Evolutionary conservation across 768 basidiomycete genomes (phyloP).

Genomic region (Xanthoconium stramineum): DNA sequence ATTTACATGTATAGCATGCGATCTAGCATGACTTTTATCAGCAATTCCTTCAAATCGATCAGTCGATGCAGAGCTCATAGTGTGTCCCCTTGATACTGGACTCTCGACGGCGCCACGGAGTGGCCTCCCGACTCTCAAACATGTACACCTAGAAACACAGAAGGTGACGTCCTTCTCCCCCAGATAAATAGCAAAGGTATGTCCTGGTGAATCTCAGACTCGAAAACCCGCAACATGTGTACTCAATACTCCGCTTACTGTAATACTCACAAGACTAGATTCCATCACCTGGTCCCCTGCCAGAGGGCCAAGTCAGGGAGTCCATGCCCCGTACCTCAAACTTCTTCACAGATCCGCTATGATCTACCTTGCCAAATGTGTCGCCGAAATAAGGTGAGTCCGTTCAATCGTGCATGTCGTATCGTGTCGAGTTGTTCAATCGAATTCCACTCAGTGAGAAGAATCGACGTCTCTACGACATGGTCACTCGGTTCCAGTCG

Average conservation of each 20-base stretch:
- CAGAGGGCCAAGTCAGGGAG: not conserved
- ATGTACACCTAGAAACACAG: slow-evolving; percentile 1
- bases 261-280: not conserved
- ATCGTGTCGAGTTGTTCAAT: not conserved
- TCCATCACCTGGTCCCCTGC: not conserved
- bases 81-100: slow-evolving; percentile 3
- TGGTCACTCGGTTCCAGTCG: not conserved
- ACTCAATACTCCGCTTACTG: slow-evolving; percentile 7
- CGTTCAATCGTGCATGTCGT: not conserved
- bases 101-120: slow-evolving; percentile 8
- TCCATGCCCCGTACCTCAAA: not conserved
- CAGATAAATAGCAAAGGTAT: slow-evolving; percentile 19
- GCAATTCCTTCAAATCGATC: not conserved
- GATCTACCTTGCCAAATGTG: slow-evolving; percentile 14
- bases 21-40: not conserved
- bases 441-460: not conserved
- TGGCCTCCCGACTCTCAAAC: not conserved
- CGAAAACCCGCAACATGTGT: slow-evolving; percentile 18
- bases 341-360: not conserved
- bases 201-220: slow-evolving; percentile 11
- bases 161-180: not conserved
- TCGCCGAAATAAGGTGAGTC: not conserved
- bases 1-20: slow-evolving; percentile 1
- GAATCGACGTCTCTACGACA: not conserved
- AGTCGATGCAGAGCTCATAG: slow-evolving; percentile 2